These are phyloP conservation scores for Mortierella sp. DNA, from an alignment of 371 early-diverging fungal species.

Conservation along the genomic window DNA sequence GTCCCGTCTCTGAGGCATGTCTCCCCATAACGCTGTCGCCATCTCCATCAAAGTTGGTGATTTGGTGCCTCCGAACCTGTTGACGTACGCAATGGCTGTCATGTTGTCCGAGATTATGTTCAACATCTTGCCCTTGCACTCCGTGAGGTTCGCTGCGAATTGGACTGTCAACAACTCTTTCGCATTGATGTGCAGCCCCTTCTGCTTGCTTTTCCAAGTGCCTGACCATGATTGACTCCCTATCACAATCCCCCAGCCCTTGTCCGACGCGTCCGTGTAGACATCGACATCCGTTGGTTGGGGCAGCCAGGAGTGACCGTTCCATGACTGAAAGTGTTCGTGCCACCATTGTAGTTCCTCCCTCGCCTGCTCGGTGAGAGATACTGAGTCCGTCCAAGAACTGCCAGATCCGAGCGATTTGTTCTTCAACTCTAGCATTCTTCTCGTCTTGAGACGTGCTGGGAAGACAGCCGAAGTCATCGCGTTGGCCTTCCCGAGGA, in stretches of 20 bases:
- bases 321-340: not conserved
- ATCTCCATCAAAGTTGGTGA: not conserved
- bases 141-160: not conserved
- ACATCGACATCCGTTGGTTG: not conserved
- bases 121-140: not conserved
- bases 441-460: conserved; percentile 7
- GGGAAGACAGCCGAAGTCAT: conserved; percentile 20
- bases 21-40: not conserved
- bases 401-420: not conserved
- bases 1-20: not conserved
- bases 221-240: not conserved
- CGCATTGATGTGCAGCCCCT: not conserved
- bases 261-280: too few species aligned
- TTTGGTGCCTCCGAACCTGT: not conserved
- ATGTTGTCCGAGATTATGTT: too few species aligned
- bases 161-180: too few species aligned
- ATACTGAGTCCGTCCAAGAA: not conserved
- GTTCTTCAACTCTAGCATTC: not conserved
- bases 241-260: not conserved
- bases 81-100: too few species aligned
- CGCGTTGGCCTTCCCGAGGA: conserved; percentile 24
- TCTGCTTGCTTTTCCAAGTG: not conserved
- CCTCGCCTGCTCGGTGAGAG: not conserved
- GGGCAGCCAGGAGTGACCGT: not conserved
- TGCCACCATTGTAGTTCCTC: not conserved